These are phyloP conservation scores for Pythium biforme DNA, from an alignment of 352 stramenopile genomes.

Conservation along the genomic window DNA sequence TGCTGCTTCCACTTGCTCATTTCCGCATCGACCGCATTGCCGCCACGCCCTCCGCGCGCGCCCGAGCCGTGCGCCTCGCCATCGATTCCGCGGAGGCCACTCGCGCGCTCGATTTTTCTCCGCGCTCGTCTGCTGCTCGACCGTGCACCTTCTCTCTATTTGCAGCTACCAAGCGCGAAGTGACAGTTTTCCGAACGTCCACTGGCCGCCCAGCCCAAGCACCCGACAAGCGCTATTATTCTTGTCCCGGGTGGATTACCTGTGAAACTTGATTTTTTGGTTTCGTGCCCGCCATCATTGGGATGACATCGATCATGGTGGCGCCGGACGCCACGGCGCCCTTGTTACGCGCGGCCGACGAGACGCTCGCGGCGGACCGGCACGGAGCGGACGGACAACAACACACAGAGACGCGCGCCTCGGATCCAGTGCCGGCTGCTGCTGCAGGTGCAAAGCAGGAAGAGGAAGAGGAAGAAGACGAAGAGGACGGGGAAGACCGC, in stretches of 20 bases:
- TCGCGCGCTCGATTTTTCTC: not conserved
- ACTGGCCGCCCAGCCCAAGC: too few species aligned
- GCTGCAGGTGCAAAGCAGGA: not conserved
- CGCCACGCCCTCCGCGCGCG: not conserved
- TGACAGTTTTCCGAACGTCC: too few species aligned
- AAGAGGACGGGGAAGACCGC: constrained; percentile 26
- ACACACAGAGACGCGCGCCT: not conserved
- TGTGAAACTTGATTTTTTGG: constrained; percentile 9
- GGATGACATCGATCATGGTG: constrained; percentile 5
- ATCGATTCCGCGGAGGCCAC: not conserved
- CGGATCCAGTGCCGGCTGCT: too few species aligned
- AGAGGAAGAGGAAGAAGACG: constrained; percentile 28
- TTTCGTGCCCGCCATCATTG: not conserved
- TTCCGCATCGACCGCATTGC: constrained; percentile 13
- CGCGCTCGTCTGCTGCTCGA: too few species aligned
- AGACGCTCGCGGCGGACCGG: not conserved
- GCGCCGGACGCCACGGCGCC: not conserved
- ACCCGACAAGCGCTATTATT: not conserved
- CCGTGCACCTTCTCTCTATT: not conserved
- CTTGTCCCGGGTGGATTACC: not conserved
- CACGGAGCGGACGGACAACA: not conserved
- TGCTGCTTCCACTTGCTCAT: constrained; percentile 16
- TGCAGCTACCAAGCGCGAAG: not conserved
- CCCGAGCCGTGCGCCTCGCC: not conserved
- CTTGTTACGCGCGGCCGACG: not conserved